A percentile compares a stretch with the other conserved stretches of the same genome.
Evolutionary conservation across 306 rosid species (phyloP).

Genomic region (Styphnolobium japonicum): DNA sequence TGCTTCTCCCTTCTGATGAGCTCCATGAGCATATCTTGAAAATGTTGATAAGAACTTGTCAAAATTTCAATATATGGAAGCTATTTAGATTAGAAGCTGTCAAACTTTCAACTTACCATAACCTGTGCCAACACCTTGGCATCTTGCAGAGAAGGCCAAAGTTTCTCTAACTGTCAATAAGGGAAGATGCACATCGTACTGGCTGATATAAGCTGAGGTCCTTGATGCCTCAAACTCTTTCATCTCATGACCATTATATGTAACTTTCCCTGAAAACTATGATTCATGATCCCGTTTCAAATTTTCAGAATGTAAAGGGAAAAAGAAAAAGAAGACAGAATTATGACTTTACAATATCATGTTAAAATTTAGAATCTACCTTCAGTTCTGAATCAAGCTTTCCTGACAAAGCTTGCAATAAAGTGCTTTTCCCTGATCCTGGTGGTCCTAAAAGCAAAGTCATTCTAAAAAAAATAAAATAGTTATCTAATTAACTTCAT

Average conservation of each 20-base stretch:
- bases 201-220: constrained; percentile 26
- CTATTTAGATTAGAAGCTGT: neutral
- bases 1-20: constrained; percentile 28
- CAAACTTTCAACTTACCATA: constrained; percentile 15
- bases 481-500: neutral
- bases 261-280: constrained; percentile 8
- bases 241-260: constrained; percentile 36
- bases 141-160: constrained; percentile 34
- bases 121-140: constrained; percentile 33
- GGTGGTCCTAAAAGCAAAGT: constrained; percentile 22
- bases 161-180: constrained; percentile 36
- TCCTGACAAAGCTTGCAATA: constrained; percentile 15
- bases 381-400: constrained; percentile 20
- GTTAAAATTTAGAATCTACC: neutral
- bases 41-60: neutral
- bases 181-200: constrained; percentile 31
- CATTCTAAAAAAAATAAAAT: neutral
- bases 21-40: constrained; percentile 29
- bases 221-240: constrained; percentile 31
- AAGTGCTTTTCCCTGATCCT: constrained; percentile 16
- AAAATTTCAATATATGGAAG: neutral
- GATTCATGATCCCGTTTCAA: neutral
- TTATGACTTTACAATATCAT: neutral
- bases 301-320: neutral
- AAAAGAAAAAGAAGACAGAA: neutral